Percentiles rank a stretch among this genome's conserved stretches.
Conservation (phyloP, 768 basidiomycete species). For the Lepiota venenata region DNA sequence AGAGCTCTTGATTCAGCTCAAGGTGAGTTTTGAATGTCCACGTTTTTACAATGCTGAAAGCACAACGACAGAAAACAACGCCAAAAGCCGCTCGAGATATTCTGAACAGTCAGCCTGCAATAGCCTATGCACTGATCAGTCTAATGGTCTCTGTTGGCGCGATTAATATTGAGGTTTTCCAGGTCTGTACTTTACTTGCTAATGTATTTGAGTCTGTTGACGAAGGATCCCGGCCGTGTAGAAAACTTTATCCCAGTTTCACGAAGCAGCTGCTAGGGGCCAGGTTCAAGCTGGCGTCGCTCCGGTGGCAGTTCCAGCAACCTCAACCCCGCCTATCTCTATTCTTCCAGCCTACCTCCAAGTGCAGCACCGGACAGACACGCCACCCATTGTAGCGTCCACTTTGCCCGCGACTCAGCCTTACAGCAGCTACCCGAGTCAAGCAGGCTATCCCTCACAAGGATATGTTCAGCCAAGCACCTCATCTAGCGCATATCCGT, state of each 20-base stretch:
- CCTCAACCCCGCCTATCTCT: slow-evolving; percentile 29
- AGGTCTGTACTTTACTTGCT: slow-evolving; percentile 41
- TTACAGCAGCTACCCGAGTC: slow-evolving; percentile 17
- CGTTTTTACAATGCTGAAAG: neutral
- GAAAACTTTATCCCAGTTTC: slow-evolving; percentile 65
- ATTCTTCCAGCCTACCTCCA: slow-evolving; percentile 49
- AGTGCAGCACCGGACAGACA: slow-evolving; percentile 29
- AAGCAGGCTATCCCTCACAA: slow-evolving; percentile 7
- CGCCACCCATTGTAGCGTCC: slow-evolving; percentile 24
- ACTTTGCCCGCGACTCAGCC: slow-evolving; percentile 23
- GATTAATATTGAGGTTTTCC: slow-evolving; percentile 71
- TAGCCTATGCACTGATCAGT: slow-evolving; percentile 72
- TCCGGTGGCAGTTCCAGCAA: slow-evolving; percentile 20
- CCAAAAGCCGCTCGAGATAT: slow-evolving; percentile 66
- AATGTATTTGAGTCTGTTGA: neutral
- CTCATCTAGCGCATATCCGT: slow-evolving; percentile 11
- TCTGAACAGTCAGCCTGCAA: slow-evolving; percentile 69
- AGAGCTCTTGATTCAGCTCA: slow-evolving; percentile 73
- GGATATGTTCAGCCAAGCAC: slow-evolving; percentile 15
- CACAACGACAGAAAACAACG: slow-evolving; percentile 59
- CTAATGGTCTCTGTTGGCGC: slow-evolving; percentile 79
- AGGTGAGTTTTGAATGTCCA: slow-evolving; percentile 34
- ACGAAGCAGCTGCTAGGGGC: slow-evolving; percentile 21
- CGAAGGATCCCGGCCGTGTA: slow-evolving; percentile 13
- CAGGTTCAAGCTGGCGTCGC: slow-evolving; percentile 21